phyloP scores from a whole-genome alignment of 202 grass and related monocot genomes.

The Sporobolus alterniflorus region DNA sequence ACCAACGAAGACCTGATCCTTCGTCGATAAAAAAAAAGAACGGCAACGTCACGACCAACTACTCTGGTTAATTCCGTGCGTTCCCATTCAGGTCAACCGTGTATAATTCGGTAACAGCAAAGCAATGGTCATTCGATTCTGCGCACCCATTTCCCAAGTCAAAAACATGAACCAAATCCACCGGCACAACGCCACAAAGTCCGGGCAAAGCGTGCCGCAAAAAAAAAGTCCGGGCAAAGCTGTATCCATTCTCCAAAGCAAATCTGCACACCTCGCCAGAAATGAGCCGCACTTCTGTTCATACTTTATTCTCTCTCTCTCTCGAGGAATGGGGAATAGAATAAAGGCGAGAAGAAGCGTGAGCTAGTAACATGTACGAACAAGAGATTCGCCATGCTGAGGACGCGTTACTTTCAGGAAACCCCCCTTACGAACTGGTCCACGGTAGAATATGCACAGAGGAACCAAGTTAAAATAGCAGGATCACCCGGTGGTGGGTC shows the following conservation, averaged over 20 bases:
- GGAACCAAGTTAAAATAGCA: neutral
- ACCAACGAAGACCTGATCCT: neutral
- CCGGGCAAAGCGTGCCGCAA: constrained; percentile 19
- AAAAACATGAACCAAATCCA: constrained; percentile 40
- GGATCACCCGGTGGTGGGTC: neutral
- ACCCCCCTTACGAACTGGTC: constrained; percentile 25
- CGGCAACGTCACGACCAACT: neutral
- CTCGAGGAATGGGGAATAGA: neutral
- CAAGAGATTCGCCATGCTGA: neutral
- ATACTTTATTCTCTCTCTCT: neutral
- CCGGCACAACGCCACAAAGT: constrained; percentile 7
- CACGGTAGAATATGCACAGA: neutral
- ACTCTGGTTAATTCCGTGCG: constrained; percentile 13
- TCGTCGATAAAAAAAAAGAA: neutral
- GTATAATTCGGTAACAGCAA: constrained; percentile 20
- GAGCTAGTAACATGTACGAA: neutral
- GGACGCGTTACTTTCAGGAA: constrained; percentile 32
- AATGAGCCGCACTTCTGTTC: neutral
- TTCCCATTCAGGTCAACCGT: constrained; percentile 17
- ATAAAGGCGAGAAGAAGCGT: neutral
- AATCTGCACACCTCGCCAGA: neutral
- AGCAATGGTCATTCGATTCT: neutral
- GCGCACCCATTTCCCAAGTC: constrained; percentile 12
- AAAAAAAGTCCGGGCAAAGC: constrained; percentile 12
- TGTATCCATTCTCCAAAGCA: neutral